Evolutionary conservation across 179 eudicot genomes (phyloP).

Genomic region (Beta macrorhiza): DNA sequence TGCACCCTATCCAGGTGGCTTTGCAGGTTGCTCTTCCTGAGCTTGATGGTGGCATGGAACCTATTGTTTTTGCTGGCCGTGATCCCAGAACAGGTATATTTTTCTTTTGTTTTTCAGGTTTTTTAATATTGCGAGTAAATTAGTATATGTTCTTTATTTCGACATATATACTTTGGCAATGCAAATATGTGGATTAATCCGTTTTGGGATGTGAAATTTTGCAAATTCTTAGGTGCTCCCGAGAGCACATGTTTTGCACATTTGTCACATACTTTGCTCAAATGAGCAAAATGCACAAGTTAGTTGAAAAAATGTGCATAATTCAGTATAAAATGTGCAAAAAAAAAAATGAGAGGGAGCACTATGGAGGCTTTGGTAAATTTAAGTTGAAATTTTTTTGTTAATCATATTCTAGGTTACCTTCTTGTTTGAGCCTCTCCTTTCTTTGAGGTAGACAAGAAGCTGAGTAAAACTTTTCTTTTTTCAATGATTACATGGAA

Average conservation of each 20-base stretch:
- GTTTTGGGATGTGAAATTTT: not conserved
- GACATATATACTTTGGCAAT: not conserved
- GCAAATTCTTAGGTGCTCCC: not conserved
- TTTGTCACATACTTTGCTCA: no score
- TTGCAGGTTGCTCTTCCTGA: conserved; percentile 98
- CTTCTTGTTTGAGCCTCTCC: no score
- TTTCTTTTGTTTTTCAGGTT: not conserved
- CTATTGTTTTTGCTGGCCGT: conserved; percentile 92
- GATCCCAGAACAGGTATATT: conserved; percentile 87
- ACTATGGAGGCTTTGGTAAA: no score
- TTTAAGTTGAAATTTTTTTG: no score
- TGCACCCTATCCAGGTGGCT: conserved; percentile 98
- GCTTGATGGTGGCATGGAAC: conserved; percentile 99
- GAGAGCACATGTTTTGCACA: no score
- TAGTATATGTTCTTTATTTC: conserved; percentile 12
- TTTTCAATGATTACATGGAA: not conserved
- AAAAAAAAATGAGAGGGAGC: no score
- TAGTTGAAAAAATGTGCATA: no score
- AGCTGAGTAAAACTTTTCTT: not conserved
- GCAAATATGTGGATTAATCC: not conserved
- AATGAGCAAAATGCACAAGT: no score
- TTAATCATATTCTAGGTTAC: no score
- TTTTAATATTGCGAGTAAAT: not conserved
- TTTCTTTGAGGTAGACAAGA: no score
- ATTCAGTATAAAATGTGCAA: no score